Percentiles rank a stretch among this genome's conserved stretches.
Conservation (phyloP, 208 protist genomes). For the Herpetomonas tarakana region DNA sequence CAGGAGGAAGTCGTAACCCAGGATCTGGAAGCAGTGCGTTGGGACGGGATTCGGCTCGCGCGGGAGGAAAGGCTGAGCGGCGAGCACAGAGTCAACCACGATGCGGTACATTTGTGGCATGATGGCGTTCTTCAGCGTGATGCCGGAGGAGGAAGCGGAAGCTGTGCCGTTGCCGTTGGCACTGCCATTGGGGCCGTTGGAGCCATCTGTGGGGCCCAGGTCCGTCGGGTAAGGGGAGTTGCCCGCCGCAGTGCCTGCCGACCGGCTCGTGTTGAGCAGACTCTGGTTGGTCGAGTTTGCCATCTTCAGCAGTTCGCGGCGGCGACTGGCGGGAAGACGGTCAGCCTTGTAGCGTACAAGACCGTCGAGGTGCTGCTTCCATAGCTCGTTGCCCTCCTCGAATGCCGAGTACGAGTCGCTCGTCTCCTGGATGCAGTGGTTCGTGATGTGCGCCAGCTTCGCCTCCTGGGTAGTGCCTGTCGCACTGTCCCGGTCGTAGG, state of each 20-base stretch:
- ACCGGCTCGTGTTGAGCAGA: not conserved
- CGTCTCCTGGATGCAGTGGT: conserved; percentile 54
- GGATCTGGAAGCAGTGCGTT: conserved; percentile 57
- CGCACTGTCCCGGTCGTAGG: conserved; percentile 26
- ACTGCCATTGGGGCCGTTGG: not conserved
- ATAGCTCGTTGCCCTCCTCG: conserved; percentile 74
- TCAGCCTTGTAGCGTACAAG: conserved; percentile 67
- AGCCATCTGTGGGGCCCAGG: not conserved
- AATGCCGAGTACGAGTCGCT: conserved; percentile 24
- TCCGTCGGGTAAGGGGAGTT: conserved; percentile 11
- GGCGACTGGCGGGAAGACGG: not conserved
- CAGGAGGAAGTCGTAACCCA: conserved; percentile 76
- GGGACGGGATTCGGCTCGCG: conserved; percentile 31
- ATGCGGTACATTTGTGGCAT: conserved; percentile 78
- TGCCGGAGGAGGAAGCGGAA: not conserved
- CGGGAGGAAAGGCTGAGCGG: conserved; percentile 35
- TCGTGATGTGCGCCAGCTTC: conserved; percentile 63
- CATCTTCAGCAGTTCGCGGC: not conserved
- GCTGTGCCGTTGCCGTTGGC: conserved; percentile 8
- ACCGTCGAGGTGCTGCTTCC: conserved; percentile 72
- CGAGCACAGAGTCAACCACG: conserved; percentile 55
- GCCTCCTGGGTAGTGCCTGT: conserved; percentile 23
- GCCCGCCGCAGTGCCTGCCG: not conserved
- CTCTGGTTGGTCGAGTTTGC: conserved; percentile 1
- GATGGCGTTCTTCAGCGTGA: conserved; percentile 54